Conservation (phyloP, 1,284 basidiomycete species). For the Melampsora americana region DNA sequence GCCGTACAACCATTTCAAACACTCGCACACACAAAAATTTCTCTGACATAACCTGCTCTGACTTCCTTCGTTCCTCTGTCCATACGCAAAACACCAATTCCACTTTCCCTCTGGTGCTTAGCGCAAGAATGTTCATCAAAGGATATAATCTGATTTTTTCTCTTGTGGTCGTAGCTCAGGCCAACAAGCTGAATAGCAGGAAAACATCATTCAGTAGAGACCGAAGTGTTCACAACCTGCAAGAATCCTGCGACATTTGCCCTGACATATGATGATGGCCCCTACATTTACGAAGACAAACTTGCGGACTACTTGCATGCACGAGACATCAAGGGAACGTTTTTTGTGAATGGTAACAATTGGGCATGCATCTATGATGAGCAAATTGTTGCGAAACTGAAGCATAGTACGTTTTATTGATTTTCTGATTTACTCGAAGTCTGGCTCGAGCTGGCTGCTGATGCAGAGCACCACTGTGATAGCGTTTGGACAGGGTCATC, state of each 20-base stretch:
- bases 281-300: conserved; percentile 24
- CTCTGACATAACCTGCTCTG: too few relatives aligned
- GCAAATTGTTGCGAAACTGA: conserved; percentile 1
- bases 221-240: conserved; percentile 14
- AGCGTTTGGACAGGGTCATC: conserved; percentile 35
- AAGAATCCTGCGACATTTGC: neutral
- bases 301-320: conserved; percentile 22
- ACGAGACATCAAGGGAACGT: conserved; percentile 14
- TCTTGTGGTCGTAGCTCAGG: too few relatives aligned
- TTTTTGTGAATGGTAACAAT: conserved; percentile 40
- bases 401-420: conserved; percentile 16
- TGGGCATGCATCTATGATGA: conserved; percentile 33
- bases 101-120: too few relatives aligned
- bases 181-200: neutral
- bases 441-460: neutral
- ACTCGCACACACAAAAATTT: too few relatives aligned
- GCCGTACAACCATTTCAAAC: too few relatives aligned
- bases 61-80: too few relatives aligned
- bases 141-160: too few relatives aligned
- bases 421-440: neutral
- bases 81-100: too few relatives aligned
- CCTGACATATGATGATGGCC: conserved; percentile 36
- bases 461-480: neutral
- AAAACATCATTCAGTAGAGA: neutral
- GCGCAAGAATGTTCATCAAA: too few relatives aligned